phyloP scores from a whole-genome alignment of 345 rosid species.

The Eucalyptus regnans region DNA sequence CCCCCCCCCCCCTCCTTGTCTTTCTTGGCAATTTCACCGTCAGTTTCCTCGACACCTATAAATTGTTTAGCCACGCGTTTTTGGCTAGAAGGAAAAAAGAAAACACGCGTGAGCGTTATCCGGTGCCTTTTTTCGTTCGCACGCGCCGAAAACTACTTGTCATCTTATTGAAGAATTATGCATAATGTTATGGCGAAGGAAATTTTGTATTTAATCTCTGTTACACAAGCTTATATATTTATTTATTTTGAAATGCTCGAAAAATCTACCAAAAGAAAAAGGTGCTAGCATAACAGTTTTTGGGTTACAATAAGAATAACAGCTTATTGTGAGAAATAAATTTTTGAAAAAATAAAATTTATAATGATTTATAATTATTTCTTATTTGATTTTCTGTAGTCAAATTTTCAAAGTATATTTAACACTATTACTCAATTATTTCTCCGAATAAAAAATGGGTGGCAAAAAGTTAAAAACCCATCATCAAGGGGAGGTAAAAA shows the following conservation, averaged over 20 bases:
- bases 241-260: no score
- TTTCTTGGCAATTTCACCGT: neutral
- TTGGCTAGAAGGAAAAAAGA: neutral
- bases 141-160: neutral
- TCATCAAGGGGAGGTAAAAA: neutral
- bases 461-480: neutral
- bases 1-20: neutral
- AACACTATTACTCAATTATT: no score
- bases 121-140: neutral
- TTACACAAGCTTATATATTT: neutral
- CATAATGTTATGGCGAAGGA: neutral
- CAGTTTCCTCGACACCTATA: neutral
- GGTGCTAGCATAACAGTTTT: accelerated
- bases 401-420: no score
- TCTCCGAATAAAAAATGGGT: neutral
- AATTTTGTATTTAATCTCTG: neutral
- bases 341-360: no score
- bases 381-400: no score
- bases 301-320: accelerated
- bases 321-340: accelerated
- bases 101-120: accelerated
- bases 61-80: neutral
- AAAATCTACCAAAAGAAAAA: no score
- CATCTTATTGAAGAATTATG: neutral
- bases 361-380: no score